These are phyloP conservation scores for Cicer yamashitae DNA, from an alignment of 306 rosid genomes.

Conservation along the genomic window DNA sequence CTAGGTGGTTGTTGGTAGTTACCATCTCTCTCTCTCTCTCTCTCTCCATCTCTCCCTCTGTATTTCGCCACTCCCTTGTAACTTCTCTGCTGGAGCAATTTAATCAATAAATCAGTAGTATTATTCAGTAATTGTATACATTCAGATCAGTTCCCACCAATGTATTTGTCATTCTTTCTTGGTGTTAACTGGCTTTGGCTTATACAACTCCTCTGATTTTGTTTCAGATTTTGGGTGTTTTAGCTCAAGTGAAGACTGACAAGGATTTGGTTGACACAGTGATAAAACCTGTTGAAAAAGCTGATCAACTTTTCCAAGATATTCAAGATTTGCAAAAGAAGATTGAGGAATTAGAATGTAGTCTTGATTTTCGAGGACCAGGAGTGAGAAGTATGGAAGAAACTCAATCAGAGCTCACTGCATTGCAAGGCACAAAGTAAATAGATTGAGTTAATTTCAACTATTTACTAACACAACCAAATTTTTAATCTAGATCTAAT, in stretches of 20 bases:
- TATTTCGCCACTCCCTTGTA: no score
- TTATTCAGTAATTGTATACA: no score
- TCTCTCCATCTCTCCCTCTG: no score
- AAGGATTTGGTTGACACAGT: conserved; percentile 70
- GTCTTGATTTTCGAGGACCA: conserved; percentile 72
- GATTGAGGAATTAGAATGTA: conserved; percentile 75
- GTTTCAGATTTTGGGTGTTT: conserved; percentile 74
- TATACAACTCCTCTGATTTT: conserved; percentile 18
- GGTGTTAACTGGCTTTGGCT: conserved; percentile 19
- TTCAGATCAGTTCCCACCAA: no score
- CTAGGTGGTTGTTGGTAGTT: no score
- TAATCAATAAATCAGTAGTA: no score
- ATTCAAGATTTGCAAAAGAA: conserved; percentile 63
- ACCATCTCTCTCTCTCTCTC: no score
- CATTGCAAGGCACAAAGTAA: conserved; percentile 74
- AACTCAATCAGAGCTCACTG: conserved; percentile 72
- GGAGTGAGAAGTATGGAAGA: conserved; percentile 75
- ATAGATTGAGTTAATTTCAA: conserved; percentile 23
- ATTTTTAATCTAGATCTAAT: conserved; percentile 32
- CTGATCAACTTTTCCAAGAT: conserved; percentile 72
- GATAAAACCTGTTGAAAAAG: conserved; percentile 78
- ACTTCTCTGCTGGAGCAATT: no score
- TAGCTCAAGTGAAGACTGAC: conserved; percentile 83
- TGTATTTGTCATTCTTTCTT: neutral
- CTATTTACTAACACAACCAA: conserved; percentile 11